Conservation (phyloP, 2,329 filamentous ascomycete genomes). For the Aspergillus sclerotialis region DNA sequence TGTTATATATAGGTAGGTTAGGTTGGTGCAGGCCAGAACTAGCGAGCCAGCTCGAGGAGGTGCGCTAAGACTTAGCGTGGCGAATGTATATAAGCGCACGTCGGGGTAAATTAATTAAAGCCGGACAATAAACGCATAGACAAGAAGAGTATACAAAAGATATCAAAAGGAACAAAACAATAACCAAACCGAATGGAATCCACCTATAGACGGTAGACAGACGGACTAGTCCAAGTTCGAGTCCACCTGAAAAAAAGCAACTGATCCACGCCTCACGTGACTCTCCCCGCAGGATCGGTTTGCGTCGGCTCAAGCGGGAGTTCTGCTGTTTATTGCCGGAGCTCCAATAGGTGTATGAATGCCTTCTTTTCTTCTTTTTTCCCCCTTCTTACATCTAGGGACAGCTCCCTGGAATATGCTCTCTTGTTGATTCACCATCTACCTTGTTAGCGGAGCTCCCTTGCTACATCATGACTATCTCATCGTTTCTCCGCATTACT, state of each 20-base stretch:
- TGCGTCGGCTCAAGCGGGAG: slow-evolving; percentile 26
- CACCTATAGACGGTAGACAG: too few relatives aligned
- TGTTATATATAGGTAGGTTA: too few relatives aligned
- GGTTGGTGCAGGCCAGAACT: too few relatives aligned
- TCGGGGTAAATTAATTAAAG: too few relatives aligned
- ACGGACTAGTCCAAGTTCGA: too few relatives aligned
- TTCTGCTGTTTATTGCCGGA: background rate
- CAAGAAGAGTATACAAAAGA: too few relatives aligned
- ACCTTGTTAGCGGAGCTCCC: background rate
- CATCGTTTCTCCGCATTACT: slow-evolving; percentile 34
- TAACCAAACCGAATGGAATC: too few relatives aligned
- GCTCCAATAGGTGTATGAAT: background rate
- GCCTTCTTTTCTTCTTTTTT: slow-evolving; percentile 1
- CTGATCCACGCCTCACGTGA: slow-evolving; percentile 14
- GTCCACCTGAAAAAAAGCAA: slow-evolving; percentile 3
- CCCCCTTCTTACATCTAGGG: slow-evolving; percentile 4
- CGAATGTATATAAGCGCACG: too few relatives aligned
- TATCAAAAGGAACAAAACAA: too few relatives aligned
- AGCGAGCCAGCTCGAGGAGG: too few relatives aligned
- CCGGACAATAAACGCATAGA: too few relatives aligned
- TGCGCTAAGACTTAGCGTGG: too few relatives aligned
- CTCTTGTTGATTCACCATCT: background rate
- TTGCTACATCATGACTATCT: slow-evolving; percentile 24
- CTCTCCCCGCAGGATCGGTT: slow-evolving; percentile 32
- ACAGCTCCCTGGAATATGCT: slow-evolving; percentile 4